These are phyloP conservation scores for Epichloe elymi DNA, from an alignment of 2,329 filamentous ascomycete genomes.

Conservation along the genomic window DNA sequence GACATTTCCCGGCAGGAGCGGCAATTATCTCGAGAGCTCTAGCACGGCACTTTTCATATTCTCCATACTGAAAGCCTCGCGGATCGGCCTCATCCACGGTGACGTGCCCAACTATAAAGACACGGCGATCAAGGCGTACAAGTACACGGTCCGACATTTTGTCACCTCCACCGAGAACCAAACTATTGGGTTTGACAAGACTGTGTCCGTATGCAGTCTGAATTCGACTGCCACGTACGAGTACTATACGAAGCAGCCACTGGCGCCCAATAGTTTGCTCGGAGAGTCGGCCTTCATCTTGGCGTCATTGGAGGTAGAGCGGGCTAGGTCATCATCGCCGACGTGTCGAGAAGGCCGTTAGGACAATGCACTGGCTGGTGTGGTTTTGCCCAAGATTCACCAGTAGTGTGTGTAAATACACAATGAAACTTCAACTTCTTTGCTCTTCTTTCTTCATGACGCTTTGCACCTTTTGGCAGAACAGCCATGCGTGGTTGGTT, in stretches of 20 bases:
- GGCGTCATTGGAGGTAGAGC: constrained; percentile 24
- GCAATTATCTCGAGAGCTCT: constrained; percentile 49
- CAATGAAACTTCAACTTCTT: no score
- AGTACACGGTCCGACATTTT: constrained; percentile 28
- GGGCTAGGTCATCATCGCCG: neutral
- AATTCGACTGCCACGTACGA: constrained; percentile 28
- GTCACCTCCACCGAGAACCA: constrained; percentile 28
- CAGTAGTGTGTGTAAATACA: no score
- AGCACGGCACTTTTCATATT: constrained; percentile 46
- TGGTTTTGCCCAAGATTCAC: no score
- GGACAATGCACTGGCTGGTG: no score
- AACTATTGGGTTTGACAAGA: constrained; percentile 27
- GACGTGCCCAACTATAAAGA: constrained; percentile 8
- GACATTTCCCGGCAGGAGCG: constrained; percentile 31
- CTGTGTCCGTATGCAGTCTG: constrained; percentile 26
- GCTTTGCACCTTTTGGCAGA: no score
- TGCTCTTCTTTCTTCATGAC: no score
- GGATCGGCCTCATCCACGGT: constrained; percentile 3
- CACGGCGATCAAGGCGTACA: constrained; percentile 15
- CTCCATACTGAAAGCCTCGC: constrained; percentile 10
- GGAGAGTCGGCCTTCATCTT: constrained; percentile 25
- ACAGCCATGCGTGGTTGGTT: no score
- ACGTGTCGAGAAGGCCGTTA: neutral
- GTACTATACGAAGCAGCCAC: constrained; percentile 24
- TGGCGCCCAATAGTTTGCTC: constrained; percentile 24